Evolutionary conservation across 176 grass and related monocot species (phyloP).

Genomic region (Luzula sylvatica): DNA sequence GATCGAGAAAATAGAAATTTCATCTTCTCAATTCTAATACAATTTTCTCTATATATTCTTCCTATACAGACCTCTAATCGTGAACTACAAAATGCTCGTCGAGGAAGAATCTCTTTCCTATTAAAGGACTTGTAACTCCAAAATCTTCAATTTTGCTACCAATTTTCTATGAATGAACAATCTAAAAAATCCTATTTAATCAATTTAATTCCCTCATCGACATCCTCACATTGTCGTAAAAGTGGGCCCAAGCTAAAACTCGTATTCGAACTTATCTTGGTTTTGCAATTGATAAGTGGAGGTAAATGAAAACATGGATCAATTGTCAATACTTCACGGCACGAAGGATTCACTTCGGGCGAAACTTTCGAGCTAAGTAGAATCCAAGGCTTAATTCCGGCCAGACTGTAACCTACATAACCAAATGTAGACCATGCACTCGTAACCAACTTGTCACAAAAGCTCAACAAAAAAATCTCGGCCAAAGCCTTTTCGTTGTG

Average conservation of each 20-base stretch:
- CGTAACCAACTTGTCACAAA: conserved; percentile 35
- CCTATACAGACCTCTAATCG: too few species aligned
- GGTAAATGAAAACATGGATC: conserved; percentile 64
- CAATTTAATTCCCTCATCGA: conserved; percentile 36
- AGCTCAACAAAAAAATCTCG: conserved; percentile 64
- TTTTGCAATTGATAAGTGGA: conserved; percentile 35
- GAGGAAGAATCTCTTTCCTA: too few species aligned
- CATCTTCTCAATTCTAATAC: too few species aligned
- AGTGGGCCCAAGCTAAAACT: conserved; percentile 18
- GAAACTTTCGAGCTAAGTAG: conserved; percentile 21
- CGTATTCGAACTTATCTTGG: conserved; percentile 20
- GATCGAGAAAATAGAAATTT: too few species aligned
- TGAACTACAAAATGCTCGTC: too few species aligned
- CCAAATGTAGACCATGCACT: conserved; percentile 48
- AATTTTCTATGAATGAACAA: too few species aligned
- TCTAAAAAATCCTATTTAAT: conserved; percentile 19
- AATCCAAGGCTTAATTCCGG: conserved; percentile 53
- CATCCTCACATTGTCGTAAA: conserved; percentile 54
- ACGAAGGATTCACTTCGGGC: conserved; percentile 24
- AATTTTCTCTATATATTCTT: too few species aligned
- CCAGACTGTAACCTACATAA: conserved; percentile 52
- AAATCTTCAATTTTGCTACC: too few species aligned
- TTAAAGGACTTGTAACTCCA: too few species aligned
- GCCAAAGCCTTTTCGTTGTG: conserved; percentile 70
- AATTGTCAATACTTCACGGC: conserved; percentile 21